Evolutionary conservation across 352 stramenopile genomes (phyloP), one percentile per base, ranked within the genome.

Genomic region (Lagenidium sp.): DNA sequence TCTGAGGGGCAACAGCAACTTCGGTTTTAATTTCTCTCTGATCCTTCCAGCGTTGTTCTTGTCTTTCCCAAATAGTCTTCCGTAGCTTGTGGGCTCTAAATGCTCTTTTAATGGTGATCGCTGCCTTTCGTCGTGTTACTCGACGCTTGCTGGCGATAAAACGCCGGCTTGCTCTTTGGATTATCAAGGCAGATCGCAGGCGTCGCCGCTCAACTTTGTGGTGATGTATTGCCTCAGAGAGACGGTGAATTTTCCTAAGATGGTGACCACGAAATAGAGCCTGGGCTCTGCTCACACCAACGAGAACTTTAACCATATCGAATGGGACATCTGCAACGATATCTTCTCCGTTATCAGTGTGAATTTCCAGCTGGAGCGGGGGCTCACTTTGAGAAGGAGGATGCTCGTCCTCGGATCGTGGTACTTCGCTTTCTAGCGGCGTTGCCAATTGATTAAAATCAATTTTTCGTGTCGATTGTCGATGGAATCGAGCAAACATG

Each of bases 221-320:
- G 37, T 61, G 34, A 1, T 42, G 21, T 12, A 56, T 16, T 8
- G 44, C 38, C 26, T 61, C 47, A 11, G 52, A 55, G n/a, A 60
- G 38, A 4, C 41, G 40, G 26, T 60, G 37, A 6, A 61, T 31
- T 42, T 53, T 61, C 20, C 53, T 46, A 5, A 56, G 36, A 22
- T 61, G 47, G 37, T 61, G 42, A 32, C 53, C 53, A 7, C 53
- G 53, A 39, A 61, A 61, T 2, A 56, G 26, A 7, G 53, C 53
- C 23, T 61, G 53, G 10, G 53, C 49, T 11, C 53, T 41, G 29
- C 46, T 50, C 32, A 61, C 56, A n/a, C 53, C 47, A 13, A 53
- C 30, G 32, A 61, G 48, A n/a, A 53, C 42, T 24, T 56, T 55
- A n/a, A 61, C 19, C 32, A 61, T 56, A 30, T 61, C 47, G 0